These are phyloP conservation scores for Cordyceps sp. DNA, from an alignment of 2,329 filamentous ascomycete genomes.

Conservation along the genomic window DNA sequence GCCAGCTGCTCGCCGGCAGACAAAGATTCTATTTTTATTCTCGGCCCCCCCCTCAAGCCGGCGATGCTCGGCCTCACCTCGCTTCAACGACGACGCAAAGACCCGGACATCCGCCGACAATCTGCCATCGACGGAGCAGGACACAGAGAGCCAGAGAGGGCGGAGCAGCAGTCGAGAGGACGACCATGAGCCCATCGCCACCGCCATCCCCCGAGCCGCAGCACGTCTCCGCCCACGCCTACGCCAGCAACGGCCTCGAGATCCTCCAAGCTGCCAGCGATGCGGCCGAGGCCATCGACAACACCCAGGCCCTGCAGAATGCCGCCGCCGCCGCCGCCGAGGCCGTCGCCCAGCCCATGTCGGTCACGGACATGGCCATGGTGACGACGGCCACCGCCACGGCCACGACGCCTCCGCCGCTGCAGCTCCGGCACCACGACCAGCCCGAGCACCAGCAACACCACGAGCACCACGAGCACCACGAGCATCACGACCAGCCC, in stretches of 20 bases:
- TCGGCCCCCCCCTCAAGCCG: neutral
- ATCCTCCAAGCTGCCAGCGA: conserved; percentile 28
- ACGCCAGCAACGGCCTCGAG: conserved; percentile 27
- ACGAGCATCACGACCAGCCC: too few relatives aligned
- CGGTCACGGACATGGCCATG: conserved; percentile 7
- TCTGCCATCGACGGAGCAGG: conserved; percentile 18
- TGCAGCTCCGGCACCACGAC: too few relatives aligned
- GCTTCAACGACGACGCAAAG: conserved; percentile 21
- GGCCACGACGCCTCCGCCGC: too few relatives aligned
- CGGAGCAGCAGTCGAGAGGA: too few relatives aligned
- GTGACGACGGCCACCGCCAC: conserved; percentile 3
- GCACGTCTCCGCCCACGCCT: conserved; percentile 20
- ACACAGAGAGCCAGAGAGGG: too few relatives aligned
- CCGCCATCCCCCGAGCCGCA: conserved; percentile 8
- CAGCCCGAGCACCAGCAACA: too few relatives aligned
- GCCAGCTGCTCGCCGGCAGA: too few relatives aligned
- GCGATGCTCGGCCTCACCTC: conserved; percentile 23
- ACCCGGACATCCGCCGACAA: conserved; percentile 26
- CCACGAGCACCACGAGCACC: too few relatives aligned
- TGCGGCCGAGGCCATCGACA: conserved; percentile 22
- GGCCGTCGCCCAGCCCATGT: conserved; percentile 11
- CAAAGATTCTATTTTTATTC: neutral
- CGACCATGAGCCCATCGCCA: conserved; percentile 11
- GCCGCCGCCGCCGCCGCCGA: conserved; percentile 19
- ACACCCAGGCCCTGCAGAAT: conserved; percentile 20